phyloP scores from a whole-genome alignment of 2,329 filamentous ascomycete species.

The Sarocladiaceae sp. region DNA sequence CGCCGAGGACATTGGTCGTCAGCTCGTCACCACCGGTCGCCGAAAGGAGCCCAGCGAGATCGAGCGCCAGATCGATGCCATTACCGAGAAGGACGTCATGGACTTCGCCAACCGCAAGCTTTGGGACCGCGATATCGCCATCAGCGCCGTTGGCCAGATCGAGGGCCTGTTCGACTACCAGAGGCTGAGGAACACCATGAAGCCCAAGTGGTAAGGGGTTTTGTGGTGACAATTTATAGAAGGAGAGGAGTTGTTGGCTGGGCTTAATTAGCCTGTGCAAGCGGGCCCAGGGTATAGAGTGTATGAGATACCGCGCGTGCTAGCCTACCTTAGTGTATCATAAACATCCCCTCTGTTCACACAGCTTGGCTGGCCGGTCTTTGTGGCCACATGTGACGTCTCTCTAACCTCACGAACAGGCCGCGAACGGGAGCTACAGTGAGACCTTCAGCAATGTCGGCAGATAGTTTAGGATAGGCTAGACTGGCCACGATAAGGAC shows the following conservation, averaged over 20 bases:
- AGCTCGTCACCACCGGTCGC: slow-evolving; percentile 95
- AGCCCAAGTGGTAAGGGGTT: slow-evolving; percentile 61
- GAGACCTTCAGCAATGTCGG: not conserved
- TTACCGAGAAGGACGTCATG: slow-evolving; percentile 97
- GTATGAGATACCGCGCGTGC: slow-evolving; percentile 51
- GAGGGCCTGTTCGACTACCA: slow-evolving; percentile 82
- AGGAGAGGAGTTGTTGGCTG: slow-evolving; percentile 17
- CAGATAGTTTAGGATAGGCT: too few relatives aligned
- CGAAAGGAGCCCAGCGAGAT: slow-evolving; percentile 90
- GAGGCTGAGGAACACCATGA: slow-evolving; percentile 79
- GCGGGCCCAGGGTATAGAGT: slow-evolving; percentile 47
- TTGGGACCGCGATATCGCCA: slow-evolving; percentile 95
- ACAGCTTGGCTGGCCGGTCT: slow-evolving; percentile 14
- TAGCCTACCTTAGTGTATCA: slow-evolving; percentile 46
- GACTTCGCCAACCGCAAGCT: slow-evolving; percentile 90
- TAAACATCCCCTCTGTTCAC: slow-evolving; percentile 41
- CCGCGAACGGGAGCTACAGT: not conserved
- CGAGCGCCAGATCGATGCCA: slow-evolving; percentile 81
- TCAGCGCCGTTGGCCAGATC: slow-evolving; percentile 89
- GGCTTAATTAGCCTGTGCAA: slow-evolving; percentile 26
- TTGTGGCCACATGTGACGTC: too few relatives aligned
- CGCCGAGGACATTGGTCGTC: slow-evolving; percentile 96
- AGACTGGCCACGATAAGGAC: too few relatives aligned
- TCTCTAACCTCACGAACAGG: not conserved
- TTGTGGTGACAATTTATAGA: slow-evolving; percentile 34